Base-by-base conservation (phyloP, 306 rosid genomes). In the Styphnolobium japonicum region DNA sequence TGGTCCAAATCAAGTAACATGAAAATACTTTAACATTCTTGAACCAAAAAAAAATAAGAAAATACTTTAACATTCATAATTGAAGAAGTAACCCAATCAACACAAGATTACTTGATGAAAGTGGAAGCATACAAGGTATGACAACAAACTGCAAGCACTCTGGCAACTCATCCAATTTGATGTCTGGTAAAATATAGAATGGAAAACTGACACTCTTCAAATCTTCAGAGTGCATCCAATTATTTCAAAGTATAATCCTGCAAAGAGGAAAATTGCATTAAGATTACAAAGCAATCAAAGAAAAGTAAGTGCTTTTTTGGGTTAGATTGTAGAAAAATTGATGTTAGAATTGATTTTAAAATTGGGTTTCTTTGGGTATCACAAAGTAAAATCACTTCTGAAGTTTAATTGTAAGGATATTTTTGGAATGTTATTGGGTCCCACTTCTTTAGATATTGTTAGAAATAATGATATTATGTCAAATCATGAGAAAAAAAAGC, bases 81-180 rank as follows among this genome's bases (percentile, higher is more conserved):
- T 7, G 39, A 37, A 16, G 22, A 21, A 31, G 15, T 43, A 60
- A 67, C 40, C 69, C 51, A 49, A 21, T 49, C 60, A 78, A 80
- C 60, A 66, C 43, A 43, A 79, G 23, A 78, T 51, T 40, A 75
- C n/a, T 33, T 67, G 42, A 71, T 33, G 80, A 39, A 63, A 77
- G 78, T 10, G 56, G 61, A 80, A 49, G 80, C 83, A 15, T 83
- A 83, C 89, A 76, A 67, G 66, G 46, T 71, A 60, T 80, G 77
- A 73, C 45, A 46, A 37, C 33, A 36, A 73, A 53, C 45, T 53
- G 62, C 65, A 86, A 60, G 70, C 42, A 71, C 33, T 10, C 80
- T 42, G n/a, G 85, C 78, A 72, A 51, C 76, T 31, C 79, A 52
- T 83, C 76, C 85, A 83, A 76, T 51, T 68, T 78, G 71, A 71